A percentile compares a stretch with the other conserved stretches of the same genome.
phyloP scores from a whole-genome alignment of 192 early-diverging fungal genomes.

The Mortierella hygrophila region DNA sequence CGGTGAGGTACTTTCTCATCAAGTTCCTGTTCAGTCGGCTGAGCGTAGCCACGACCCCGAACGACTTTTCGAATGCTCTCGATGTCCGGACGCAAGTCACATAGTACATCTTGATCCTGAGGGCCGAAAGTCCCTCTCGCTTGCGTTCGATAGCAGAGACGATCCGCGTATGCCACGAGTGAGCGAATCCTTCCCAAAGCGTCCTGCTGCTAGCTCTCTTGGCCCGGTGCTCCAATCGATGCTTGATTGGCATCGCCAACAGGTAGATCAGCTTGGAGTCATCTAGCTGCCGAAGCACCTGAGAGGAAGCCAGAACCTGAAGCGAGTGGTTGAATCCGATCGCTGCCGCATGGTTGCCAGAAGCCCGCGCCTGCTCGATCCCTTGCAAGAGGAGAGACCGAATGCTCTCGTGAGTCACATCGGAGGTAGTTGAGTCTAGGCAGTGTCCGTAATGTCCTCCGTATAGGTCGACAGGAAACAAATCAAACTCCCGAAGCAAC shows the following conservation, averaged over 20 bases:
- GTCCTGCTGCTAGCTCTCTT: constrained; percentile 34
- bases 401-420: constrained; percentile 15
- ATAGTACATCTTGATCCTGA: constrained; percentile 56
- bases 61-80: constrained; percentile 40
- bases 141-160: constrained; percentile 50
- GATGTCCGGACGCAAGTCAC: constrained; percentile 49
- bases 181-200: constrained; percentile 45
- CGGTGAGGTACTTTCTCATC: constrained; percentile 22
- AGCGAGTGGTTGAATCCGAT: constrained; percentile 55
- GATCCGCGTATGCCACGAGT: constrained; percentile 42
- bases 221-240: constrained; percentile 33
- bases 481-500: constrained; percentile 55
- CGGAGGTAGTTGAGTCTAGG: not conserved
- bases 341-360: constrained; percentile 55
- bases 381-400: constrained; percentile 29
- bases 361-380: constrained; percentile 40
- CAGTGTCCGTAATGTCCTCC: not conserved
- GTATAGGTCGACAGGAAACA: not conserved
- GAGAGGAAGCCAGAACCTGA: constrained; percentile 30
- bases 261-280: constrained; percentile 46
- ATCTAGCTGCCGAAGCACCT: constrained; percentile 34
- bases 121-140: constrained; percentile 41
- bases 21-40: constrained; percentile 30
- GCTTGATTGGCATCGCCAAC: constrained; percentile 53
- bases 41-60: constrained; percentile 21